phyloP scores from a whole-genome alignment of 139 green algal genomes.

The Coelastrella sp. region DNA sequence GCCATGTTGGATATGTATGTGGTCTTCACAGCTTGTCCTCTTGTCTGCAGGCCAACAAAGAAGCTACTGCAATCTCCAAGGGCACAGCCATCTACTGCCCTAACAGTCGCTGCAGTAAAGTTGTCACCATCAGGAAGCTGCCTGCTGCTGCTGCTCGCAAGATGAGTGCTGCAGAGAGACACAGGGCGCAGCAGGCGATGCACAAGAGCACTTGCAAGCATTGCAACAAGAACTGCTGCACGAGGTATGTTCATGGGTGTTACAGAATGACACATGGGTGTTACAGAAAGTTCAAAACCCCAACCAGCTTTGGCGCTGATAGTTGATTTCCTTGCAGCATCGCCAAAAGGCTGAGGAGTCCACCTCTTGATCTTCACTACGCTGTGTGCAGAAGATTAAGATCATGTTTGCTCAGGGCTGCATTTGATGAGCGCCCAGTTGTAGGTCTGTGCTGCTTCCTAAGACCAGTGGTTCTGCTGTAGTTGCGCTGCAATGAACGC shows the following conservation, averaged over 20 bases:
- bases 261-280: no score
- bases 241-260: not conserved
- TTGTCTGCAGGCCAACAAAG: not conserved
- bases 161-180: not conserved
- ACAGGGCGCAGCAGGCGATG: not conserved
- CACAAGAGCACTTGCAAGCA: conserved; percentile 12
- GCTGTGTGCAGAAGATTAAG: no score
- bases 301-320: no score
- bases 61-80: conserved; percentile 10
- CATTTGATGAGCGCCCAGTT: no score
- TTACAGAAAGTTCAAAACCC: no score
- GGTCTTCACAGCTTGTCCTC: not conserved
- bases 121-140: not conserved
- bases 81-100: conserved; percentile 22
- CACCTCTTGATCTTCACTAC: no score
- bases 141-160: not conserved
- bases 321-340: no score
- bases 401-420: no score
- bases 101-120: conserved; percentile 13
- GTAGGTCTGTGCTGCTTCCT: no score
- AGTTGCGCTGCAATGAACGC: no score
- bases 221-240: conserved; percentile 14
- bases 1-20: not conserved
- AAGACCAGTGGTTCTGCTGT: no score
- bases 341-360: no score